These are phyloP conservation scores for Solanum pinnatisectum DNA, from an alignment of 257 asterid species.

Conservation along the genomic window DNA sequence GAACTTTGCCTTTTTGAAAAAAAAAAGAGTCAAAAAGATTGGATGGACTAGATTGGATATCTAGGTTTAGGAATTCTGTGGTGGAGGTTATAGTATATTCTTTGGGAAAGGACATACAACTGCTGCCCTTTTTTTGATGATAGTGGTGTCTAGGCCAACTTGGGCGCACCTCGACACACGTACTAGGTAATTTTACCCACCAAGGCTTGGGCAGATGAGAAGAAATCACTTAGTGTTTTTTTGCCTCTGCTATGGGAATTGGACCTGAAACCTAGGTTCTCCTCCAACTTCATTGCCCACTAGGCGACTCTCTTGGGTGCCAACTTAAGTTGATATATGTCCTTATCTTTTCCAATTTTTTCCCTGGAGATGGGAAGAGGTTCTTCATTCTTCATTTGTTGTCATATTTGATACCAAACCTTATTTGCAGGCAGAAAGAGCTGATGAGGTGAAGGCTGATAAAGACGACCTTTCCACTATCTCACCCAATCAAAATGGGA, in stretches of 20 bases:
- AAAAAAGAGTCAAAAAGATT: background rate
- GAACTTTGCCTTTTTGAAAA: background rate
- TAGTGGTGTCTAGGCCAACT: background rate
- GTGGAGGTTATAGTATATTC: background rate
- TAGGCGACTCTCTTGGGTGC: background rate
- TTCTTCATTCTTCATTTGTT: background rate
- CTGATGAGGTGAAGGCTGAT: background rate
- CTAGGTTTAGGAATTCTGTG: background rate
- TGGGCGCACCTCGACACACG: background rate
- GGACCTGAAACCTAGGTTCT: background rate
- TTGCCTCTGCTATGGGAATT: background rate
- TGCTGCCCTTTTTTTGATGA: background rate
- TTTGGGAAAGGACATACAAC: background rate
- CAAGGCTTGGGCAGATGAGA: background rate
- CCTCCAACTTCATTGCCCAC: background rate
- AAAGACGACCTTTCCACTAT: background rate
- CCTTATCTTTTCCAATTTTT: background rate
- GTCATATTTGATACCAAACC: background rate
- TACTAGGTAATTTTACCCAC: background rate
- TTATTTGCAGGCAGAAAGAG: constrained; percentile 13
- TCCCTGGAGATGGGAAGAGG: background rate
- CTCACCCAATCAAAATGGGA: background rate
- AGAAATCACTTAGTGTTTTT: background rate
- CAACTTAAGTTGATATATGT: background rate
- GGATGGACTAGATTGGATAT: background rate